Conservation (phyloP, 169 alveolate species). For the Plasmodium sp. region DNA sequence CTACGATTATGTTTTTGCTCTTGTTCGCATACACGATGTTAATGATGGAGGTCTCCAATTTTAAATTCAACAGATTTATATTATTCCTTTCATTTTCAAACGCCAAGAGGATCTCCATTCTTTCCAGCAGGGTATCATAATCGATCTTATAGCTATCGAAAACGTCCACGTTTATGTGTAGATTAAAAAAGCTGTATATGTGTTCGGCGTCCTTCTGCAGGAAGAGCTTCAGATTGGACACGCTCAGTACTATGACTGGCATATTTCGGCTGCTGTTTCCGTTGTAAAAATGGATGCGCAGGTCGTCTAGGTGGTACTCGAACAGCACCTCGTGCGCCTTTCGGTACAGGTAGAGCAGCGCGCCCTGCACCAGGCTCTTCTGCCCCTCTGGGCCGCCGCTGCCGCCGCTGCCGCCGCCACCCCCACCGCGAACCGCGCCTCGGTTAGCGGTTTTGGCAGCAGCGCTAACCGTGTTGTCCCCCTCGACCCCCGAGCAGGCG, state of each 20-base stretch:
- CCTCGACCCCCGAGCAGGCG: not conserved
- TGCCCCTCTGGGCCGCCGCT: not conserved
- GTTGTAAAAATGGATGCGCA: constrained; percentile 25
- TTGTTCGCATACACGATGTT: constrained; percentile 40
- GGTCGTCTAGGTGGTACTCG: constrained; percentile 31
- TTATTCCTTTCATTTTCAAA: constrained; percentile 41
- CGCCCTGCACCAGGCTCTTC: not conserved
- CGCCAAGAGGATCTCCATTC: constrained; percentile 14
- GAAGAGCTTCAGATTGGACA: constrained; percentile 15
- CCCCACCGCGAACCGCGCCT: not conserved
- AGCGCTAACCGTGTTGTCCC: not conserved
- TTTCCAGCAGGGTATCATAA: constrained; percentile 37
- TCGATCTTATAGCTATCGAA: constrained; percentile 37
- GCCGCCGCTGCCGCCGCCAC: not conserved
- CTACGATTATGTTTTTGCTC: constrained; percentile 29
- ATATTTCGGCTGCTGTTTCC: constrained; percentile 34
- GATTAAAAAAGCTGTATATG: constrained; percentile 25
- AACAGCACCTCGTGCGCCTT: not conserved
- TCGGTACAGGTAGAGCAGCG: constrained; percentile 6
- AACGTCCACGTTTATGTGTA: constrained; percentile 21
- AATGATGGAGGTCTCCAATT: constrained; percentile 36
- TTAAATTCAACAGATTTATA: constrained; percentile 18
- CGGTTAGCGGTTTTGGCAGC: too few relatives aligned
- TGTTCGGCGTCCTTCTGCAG: not conserved
- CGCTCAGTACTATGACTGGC: constrained; percentile 29